Percentiles rank a stretch among this genome's conserved stretches.
Evolutionary conservation across 2,329 filamentous ascomycete genomes (phyloP).

Genomic region (Aspergillus floridensis): DNA sequence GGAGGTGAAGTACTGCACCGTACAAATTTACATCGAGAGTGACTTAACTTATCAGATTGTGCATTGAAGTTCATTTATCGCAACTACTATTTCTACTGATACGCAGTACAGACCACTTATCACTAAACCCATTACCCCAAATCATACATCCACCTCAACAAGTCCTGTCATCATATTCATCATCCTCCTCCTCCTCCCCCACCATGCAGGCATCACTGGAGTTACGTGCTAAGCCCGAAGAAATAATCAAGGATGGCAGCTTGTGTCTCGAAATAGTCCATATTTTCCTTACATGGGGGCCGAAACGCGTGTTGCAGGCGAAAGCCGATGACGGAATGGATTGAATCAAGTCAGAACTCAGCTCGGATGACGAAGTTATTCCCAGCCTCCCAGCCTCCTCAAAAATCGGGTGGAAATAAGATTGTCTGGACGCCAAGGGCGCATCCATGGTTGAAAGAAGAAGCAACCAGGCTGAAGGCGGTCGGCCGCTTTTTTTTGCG

Average conservation of each 20-base stretch:
- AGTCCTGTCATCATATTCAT: too few species aligned
- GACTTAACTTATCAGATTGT: too few species aligned
- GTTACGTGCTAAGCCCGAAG: background rate
- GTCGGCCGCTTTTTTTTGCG: background rate
- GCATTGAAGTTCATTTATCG: too few species aligned
- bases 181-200: background rate
- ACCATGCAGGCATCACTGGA: background rate
- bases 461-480: background rate
- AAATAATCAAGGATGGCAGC: background rate
- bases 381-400: background rate
- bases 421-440: background rate
- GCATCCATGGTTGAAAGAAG: slow-evolving; percentile 8
- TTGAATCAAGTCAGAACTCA: too few species aligned
- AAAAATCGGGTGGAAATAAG: background rate
- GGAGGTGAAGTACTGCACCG: background rate
- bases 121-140: too few species aligned
- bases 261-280: background rate
- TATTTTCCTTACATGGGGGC: background rate
- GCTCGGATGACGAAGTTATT: background rate
- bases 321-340: too few species aligned
- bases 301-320: background rate
- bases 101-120: too few species aligned
- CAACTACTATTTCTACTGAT: too few species aligned
- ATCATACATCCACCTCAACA: too few species aligned
- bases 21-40: too few species aligned